Evolutionary conservation across 179 eudicot genomes (phyloP).

Genomic region (Amaranthus tricolor): DNA sequence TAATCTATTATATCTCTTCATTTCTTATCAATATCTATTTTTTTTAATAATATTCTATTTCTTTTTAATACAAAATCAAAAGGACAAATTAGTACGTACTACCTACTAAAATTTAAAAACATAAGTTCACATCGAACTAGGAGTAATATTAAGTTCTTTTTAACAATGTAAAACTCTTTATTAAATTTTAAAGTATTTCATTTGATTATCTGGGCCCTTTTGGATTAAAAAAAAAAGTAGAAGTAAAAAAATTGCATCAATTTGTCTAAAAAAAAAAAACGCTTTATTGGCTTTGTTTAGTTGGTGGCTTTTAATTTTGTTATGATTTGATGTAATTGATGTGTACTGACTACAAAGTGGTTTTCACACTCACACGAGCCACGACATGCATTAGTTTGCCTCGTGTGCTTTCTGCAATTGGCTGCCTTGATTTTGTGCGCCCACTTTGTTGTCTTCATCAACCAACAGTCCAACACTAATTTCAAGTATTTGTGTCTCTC

Average conservation of each 20-base stretch:
- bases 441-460: not conserved
- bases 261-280: not conserved
- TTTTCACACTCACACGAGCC: not conserved
- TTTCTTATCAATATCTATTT: too few relatives aligned
- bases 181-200: not conserved
- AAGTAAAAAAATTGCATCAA: not conserved
- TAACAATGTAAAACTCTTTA: too few relatives aligned
- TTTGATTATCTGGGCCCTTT: constrained; percentile 5
- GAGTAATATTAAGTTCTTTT: too few relatives aligned
- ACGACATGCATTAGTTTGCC: not conserved
- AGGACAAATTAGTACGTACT: too few relatives aligned
- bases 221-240: not conserved
- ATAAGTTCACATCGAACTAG: not conserved
- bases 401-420: constrained; percentile 3
- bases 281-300: not conserved
- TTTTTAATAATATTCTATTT: too few relatives aligned
- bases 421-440: constrained; percentile 8
- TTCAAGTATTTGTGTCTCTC: too few relatives aligned
- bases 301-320: not conserved
- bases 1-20: too few relatives aligned
- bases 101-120: too few relatives aligned
- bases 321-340: too few relatives aligned
- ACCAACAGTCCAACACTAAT: not conserved
- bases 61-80: too few relatives aligned
- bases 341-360: not conserved